These are phyloP conservation scores for Rhizopogon sp. DNA, from an alignment of 768 basidiomycete genomes.

Conservation along the genomic window DNA sequence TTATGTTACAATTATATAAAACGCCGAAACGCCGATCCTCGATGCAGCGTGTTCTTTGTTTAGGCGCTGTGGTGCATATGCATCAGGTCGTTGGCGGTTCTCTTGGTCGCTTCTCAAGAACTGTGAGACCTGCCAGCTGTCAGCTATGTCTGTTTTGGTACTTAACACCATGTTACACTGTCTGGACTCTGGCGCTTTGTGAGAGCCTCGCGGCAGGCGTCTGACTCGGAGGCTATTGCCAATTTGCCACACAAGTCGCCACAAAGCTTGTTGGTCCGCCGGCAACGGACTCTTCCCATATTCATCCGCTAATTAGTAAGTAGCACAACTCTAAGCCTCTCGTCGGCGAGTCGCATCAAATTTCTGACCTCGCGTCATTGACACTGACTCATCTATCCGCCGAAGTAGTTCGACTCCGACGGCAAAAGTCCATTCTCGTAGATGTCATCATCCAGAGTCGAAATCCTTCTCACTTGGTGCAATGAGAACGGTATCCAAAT, in stretches of 20 bases:
- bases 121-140: constrained; percentile 5
- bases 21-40: not conserved
- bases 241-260: not conserved
- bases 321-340: not conserved
- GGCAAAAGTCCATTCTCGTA: not conserved
- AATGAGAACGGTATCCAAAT: constrained; percentile 38
- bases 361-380: not conserved
- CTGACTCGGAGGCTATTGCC: constrained; percentile 14
- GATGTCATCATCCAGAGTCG: constrained; percentile 16
- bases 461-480: constrained; percentile 45
- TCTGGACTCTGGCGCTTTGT: not conserved
- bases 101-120: not conserved
- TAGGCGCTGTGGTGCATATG: too few species aligned
- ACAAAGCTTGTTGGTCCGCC: constrained; percentile 5
- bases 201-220: not conserved
- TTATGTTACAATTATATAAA: not conserved
- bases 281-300: not conserved
- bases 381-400: not conserved
- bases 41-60: not conserved
- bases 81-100: not conserved
- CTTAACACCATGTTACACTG: constrained; percentile 5
- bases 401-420: not conserved
- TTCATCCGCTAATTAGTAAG: not conserved
- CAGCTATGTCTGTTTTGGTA: constrained; percentile 20
- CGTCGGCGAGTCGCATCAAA: not conserved